Evolutionary conservation across 805 yeast genomes (phyloP).

Genomic region (Candida ortonii): DNA sequence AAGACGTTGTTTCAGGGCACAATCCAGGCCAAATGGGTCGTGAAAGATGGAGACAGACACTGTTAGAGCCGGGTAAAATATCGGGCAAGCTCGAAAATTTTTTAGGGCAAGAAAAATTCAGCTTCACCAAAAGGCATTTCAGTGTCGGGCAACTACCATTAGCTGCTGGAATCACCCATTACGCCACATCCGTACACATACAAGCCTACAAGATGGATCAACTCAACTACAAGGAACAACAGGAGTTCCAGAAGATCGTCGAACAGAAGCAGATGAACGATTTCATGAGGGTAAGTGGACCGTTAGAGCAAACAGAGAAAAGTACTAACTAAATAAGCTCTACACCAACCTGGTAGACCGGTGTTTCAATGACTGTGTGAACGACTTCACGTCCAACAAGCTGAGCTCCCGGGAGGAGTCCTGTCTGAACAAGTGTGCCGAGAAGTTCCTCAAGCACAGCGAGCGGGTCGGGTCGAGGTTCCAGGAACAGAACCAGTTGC

Average conservation of each 20-base stretch:
- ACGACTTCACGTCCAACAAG: constrained; percentile 92
- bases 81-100: constrained; percentile 6
- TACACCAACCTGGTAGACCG: constrained; percentile 94
- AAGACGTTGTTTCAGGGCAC: not conserved
- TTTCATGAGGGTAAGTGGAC: constrained; percentile 83
- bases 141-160: constrained; percentile 6
- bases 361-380: constrained; percentile 97
- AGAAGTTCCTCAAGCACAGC: constrained; percentile 95
- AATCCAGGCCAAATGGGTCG: too few species aligned
- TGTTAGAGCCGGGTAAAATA: constrained; percentile 10
- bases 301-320: too few species aligned
- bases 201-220: constrained; percentile 68
- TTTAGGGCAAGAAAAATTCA: constrained; percentile 3
- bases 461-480: constrained; percentile 98
- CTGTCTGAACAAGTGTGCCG: constrained; percentile 90
- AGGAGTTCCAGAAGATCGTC: constrained; percentile 90
- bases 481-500: constrained; percentile 88
- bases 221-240: constrained; percentile 92
- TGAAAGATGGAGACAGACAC: too few species aligned
- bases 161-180: constrained; percentile 2
- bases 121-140: not conserved
- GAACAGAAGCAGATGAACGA: constrained; percentile 99
- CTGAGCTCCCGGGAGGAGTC: constrained; percentile 80
- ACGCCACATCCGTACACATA: too few species aligned
- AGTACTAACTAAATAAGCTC: too few species aligned